Evolutionary conservation across 176 grass and related monocot genomes (phyloP).

Genomic region (bread wheat (Triticum aestivum)): IWGSC_CS_RefSeq_v2.1 NC_057808.1:560101481-560101980

Average conservation of each 20-base stretch:
- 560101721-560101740: constrained; percentile 37
- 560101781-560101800: constrained; percentile 17
- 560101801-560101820: constrained; percentile 43
- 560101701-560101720: constrained; percentile 40
- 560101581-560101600: constrained; percentile 36
- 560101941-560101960: constrained; percentile 40
- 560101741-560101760: constrained; percentile 24
- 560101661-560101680: constrained; percentile 57
- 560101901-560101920: constrained; percentile 86
- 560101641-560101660: constrained; percentile 43
- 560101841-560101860: constrained; percentile 72
- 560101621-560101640: constrained; percentile 36
- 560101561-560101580: constrained; percentile 46
- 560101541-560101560: constrained; percentile 46
- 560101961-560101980: constrained; percentile 41
- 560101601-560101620: constrained; percentile 43
- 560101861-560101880: constrained; percentile 62
- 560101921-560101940: constrained; percentile 86
- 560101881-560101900: constrained; percentile 68
- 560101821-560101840: constrained; percentile 72
- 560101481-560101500: constrained; percentile 51
- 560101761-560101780: constrained; percentile 29
- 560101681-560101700: constrained; percentile 75
- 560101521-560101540: constrained; percentile 48
- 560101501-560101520: constrained; percentile 42